Percentiles rank a stretch among this genome's conserved stretches.
These are phyloP conservation scores for Diaporthe sp. DNA, from an alignment of 2,329 filamentous ascomycete genomes.

Conservation along the genomic window DNA sequence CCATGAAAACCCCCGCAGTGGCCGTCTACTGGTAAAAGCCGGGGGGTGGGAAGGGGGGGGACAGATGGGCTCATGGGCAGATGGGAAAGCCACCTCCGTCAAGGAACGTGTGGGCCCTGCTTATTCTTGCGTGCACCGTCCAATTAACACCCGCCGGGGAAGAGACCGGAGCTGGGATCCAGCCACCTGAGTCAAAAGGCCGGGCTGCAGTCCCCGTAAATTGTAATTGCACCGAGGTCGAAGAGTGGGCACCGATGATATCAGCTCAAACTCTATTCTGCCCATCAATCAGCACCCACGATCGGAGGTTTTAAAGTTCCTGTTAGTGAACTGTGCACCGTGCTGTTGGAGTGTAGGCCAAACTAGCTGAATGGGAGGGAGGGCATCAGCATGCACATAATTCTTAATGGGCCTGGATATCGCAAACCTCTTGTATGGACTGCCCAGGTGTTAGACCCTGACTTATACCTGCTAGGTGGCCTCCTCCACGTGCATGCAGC, in stretches of 20 bases:
- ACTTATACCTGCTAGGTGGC: background rate
- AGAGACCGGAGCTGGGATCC: conserved; percentile 12
- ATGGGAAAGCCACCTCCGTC: background rate
- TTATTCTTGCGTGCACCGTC: background rate
- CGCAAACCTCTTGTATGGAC: background rate
- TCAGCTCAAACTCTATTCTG: conserved; percentile 22
- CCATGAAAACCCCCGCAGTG: background rate
- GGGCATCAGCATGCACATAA: background rate
- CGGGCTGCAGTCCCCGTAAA: conserved; percentile 22
- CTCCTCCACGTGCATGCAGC: conserved; percentile 9
- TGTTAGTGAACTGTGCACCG: conserved; percentile 16
- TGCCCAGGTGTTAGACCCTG: background rate
- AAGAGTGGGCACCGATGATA: conserved; percentile 21
- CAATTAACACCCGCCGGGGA: conserved; percentile 16
- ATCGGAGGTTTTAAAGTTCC: background rate
- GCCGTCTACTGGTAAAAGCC: background rate
- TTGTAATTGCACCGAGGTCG: conserved; percentile 28
- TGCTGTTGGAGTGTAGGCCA: background rate
- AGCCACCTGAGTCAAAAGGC: conserved; percentile 7
- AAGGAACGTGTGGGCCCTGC: background rate
- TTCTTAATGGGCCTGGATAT: background rate
- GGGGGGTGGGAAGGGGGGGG: background rate
- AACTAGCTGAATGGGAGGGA: background rate
- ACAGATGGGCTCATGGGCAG: background rate
- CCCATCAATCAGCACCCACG: background rate